These are phyloP conservation scores for Neolecta irregularis DNA, from an alignment of 1,139 yeast species.

Conservation along the genomic window DNA sequence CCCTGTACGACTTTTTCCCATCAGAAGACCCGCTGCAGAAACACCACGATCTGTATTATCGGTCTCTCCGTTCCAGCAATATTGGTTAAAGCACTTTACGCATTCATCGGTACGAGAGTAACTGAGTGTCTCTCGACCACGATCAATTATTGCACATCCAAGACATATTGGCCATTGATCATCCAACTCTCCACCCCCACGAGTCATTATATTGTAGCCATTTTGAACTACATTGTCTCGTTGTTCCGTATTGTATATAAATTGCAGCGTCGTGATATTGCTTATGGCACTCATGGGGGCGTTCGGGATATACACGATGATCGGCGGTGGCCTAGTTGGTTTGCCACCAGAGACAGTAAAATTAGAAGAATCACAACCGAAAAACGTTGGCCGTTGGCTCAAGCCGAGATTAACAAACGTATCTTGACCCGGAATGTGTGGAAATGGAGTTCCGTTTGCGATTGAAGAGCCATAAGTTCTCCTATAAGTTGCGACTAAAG, in stretches of 20 bases:
- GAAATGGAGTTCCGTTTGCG: slow-evolving; percentile 55
- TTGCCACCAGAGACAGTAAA: slow-evolving; percentile 20
- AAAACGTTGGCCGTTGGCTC: slow-evolving; percentile 58
- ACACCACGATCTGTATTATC: no score
- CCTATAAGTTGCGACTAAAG: slow-evolving; percentile 40
- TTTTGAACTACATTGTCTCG: slow-evolving; percentile 51
- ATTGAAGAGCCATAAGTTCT: slow-evolving; percentile 48
- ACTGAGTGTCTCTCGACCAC: slow-evolving; percentile 55
- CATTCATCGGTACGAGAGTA: slow-evolving; percentile 60
- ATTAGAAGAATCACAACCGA: slow-evolving; percentile 67
- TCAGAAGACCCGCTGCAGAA: no score
- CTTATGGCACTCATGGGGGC: slow-evolving; percentile 50
- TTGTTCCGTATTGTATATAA: slow-evolving; percentile 48
- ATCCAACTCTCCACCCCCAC: slow-evolving; percentile 59
- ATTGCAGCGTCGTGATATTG: slow-evolving; percentile 68
- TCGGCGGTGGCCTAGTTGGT: slow-evolving; percentile 45
- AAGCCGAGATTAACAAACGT: slow-evolving; percentile 37
- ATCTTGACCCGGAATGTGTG: slow-evolving; percentile 64
- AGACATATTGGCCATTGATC: slow-evolving; percentile 65
- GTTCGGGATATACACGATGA: slow-evolving; percentile 68
- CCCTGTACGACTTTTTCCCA: no score
- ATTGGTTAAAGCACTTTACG: slow-evolving; percentile 50
- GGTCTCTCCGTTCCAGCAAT: slow-evolving; percentile 92
- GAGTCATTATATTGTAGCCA: slow-evolving; percentile 66
- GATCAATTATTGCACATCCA: slow-evolving; percentile 76